Evolutionary conservation across 2,329 filamentous ascomycete genomes (phyloP).

Genomic region (Rhinocladiella mackenziei): DNA sequence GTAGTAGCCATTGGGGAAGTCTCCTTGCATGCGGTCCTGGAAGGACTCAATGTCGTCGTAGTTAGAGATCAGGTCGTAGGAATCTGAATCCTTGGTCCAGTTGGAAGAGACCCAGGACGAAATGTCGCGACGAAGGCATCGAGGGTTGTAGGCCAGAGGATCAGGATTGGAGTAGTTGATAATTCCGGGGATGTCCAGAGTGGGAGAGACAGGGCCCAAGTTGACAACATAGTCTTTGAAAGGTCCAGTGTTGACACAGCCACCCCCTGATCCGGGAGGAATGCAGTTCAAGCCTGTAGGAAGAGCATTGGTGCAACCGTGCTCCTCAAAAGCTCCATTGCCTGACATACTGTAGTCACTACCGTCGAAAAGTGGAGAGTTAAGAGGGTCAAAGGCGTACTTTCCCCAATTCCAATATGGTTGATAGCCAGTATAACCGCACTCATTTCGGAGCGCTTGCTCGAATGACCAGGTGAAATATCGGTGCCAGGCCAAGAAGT

Average conservation of each 20-base stretch:
- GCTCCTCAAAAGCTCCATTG: slow-evolving; percentile 23
- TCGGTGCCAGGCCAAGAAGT: slow-evolving; percentile 45
- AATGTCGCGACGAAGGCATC: slow-evolving; percentile 24
- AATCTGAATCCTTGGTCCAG: slow-evolving; percentile 25
- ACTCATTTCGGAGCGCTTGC: slow-evolving; percentile 42
- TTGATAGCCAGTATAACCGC: slow-evolving; percentile 43
- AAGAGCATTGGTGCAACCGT: slow-evolving; percentile 16
- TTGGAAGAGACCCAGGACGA: slow-evolving; percentile 24
- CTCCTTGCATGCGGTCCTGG: slow-evolving; percentile 22
- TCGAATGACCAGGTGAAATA: slow-evolving; percentile 43
- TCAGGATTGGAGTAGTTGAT: slow-evolving; percentile 21
- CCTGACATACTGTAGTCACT: slow-evolving; percentile 37
- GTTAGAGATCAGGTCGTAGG: slow-evolving; percentile 16
- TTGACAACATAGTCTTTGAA: slow-evolving; percentile 37
- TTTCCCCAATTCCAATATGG: slow-evolving; percentile 42
- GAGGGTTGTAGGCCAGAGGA: slow-evolving; percentile 24
- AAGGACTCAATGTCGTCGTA: slow-evolving; percentile 21
- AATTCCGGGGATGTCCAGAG: slow-evolving; percentile 17
- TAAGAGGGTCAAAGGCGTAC: slow-evolving; percentile 31
- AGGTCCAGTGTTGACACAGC: slow-evolving; percentile 28
- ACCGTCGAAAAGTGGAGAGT: slow-evolving; percentile 37
- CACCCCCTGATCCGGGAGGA: slow-evolving; percentile 27
- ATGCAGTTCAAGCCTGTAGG: slow-evolving; percentile 18
- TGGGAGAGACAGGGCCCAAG: slow-evolving; percentile 31
- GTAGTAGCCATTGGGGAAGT: slow-evolving; percentile 19